Evolutionary conservation across 164 flowering plant genomes (phyloP), one percentile per base, ranked within the genome.

Genomic region (Berberis vulgaris): DNA sequence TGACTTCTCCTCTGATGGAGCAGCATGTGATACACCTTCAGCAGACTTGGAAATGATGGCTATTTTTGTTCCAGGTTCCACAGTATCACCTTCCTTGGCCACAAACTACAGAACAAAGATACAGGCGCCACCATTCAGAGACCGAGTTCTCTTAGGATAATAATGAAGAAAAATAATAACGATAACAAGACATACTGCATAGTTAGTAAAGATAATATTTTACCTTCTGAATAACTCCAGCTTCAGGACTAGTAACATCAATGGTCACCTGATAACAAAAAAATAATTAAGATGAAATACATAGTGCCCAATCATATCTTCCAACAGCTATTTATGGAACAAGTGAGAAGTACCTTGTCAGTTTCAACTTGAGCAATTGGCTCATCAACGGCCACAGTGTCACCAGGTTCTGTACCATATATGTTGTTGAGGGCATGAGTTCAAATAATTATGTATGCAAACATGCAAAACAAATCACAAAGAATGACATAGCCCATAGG

Each of bases 321-420:
- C 5, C 6, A 39, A n/a, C 2, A 45, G 10, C 43, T 0, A 11
- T 45, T 2, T 43, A 45, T 2, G 41, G 8, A 43, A 39, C 49
- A 40, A 40, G 1, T n/a, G 41, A 8, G 46, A 60, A 26, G 45
- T 73, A 92, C 98, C 96, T 94, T 94, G 72, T 94, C 99, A 49
- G 99, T 94, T 76, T 94, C 98, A 66, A 94, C 79, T 74, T 94
- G 98, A 44, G 98, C 98, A 67, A 94, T 94, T 55, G 96, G 78
- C 70, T 94, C 97, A 75, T 91, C 99, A 67, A 78, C 77, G 72
- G 72, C 80, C 4, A 94, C 99, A 59, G 74, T 71, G 63, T 91
- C 99, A 67, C 99, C 99, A 73, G 93, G 91, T 53, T 85, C 99
- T 94, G 82, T 66, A 8, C 67, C 54, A 61, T 58, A 69, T 6